Conservation (phyloP, 257 asterid genomes). For the Salvia miltiorrhiza region DNA sequence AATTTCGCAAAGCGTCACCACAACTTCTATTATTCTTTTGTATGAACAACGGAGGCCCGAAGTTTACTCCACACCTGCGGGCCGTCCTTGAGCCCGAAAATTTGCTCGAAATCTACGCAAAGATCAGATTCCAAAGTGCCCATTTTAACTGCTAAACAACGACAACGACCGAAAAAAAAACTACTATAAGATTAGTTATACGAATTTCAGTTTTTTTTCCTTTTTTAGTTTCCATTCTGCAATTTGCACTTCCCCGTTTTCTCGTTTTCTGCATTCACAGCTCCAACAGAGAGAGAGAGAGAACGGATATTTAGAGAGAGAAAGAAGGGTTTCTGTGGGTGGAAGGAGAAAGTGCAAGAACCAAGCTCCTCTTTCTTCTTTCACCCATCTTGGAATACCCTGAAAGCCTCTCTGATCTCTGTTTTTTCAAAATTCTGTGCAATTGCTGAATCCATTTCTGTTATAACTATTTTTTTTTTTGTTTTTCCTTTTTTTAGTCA, state of each 20-base stretch:
- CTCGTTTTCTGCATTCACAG: constrained; percentile 14
- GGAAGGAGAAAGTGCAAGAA: constrained; percentile 25
- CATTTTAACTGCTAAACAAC: constrained; percentile 17
- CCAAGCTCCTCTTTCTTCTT: constrained; percentile 24
- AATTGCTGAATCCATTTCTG: not conserved
- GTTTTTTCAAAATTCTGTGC: not conserved
- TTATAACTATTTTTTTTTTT: not conserved
- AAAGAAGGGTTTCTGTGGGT: constrained; percentile 23
- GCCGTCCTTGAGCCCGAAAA: constrained; percentile 7
- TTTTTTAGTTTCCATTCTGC: constrained; percentile 8
- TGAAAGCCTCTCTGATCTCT: not conserved
- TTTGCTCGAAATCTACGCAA: constrained; percentile 22
- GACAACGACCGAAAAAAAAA: not conserved
- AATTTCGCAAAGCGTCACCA: not conserved
- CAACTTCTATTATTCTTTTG: not conserved
- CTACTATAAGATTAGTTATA: not conserved
- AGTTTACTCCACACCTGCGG: constrained; percentile 22
- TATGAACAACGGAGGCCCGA: constrained; percentile 21
- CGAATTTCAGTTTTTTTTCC: not conserved
- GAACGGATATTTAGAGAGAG: constrained; percentile 9
- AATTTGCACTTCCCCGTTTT: constrained; percentile 26
- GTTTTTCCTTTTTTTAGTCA: not conserved
- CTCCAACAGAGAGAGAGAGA: not conserved
- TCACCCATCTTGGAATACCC: constrained; percentile 28
- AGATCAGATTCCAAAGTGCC: constrained; percentile 23